Percentiles rank a stretch among this genome's conserved stretches.
Conservation (phyloP, 257 asterid genomes). For the Knoxia roxburghii region DNA sequence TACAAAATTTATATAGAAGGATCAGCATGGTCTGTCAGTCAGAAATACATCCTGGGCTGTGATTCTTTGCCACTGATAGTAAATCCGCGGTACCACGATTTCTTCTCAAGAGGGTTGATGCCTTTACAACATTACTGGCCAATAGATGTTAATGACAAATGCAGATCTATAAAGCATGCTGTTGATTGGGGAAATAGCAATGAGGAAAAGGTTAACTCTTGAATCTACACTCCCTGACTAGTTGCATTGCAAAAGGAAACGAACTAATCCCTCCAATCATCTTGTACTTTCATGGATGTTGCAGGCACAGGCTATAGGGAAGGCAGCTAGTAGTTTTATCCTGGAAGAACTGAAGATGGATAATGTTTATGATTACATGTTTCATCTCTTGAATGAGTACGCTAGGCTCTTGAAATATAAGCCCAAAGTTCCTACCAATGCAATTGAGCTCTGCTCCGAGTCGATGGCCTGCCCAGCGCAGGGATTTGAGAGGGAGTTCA, state of each 20-base stretch:
- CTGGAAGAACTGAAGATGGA: conserved; percentile 55
- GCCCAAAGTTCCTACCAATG: conserved; percentile 46
- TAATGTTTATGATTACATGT: conserved; percentile 65
- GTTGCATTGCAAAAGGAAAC: background rate
- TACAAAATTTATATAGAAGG: conserved; percentile 92
- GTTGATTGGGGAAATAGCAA: conserved; percentile 87
- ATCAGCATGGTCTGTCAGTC: conserved; percentile 92
- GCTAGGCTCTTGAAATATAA: conserved; percentile 64
- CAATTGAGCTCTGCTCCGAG: conserved; percentile 67
- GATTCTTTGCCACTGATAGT: conserved; percentile 63
- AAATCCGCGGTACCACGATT: conserved; percentile 66
- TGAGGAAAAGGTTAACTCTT: conserved; percentile 36
- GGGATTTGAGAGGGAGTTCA: conserved; percentile 50
- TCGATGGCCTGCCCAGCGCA: conserved; percentile 50
- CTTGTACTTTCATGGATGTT: background rate
- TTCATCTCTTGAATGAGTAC: conserved; percentile 60
- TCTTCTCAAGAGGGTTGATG: conserved; percentile 72
- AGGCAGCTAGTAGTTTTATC: conserved; percentile 47
- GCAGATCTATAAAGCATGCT: conserved; percentile 77
- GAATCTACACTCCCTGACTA: background rate
- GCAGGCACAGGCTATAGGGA: conserved; percentile 66
- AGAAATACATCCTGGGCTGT: conserved; percentile 86
- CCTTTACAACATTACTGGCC: conserved; percentile 95
- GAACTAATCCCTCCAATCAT: background rate
- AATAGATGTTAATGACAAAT: conserved; percentile 50